Percentiles rank a stretch among this genome's conserved stretches.
phyloP scores from a whole-genome alignment of 345 rosid species.

The Citrus sp. region DNA sequence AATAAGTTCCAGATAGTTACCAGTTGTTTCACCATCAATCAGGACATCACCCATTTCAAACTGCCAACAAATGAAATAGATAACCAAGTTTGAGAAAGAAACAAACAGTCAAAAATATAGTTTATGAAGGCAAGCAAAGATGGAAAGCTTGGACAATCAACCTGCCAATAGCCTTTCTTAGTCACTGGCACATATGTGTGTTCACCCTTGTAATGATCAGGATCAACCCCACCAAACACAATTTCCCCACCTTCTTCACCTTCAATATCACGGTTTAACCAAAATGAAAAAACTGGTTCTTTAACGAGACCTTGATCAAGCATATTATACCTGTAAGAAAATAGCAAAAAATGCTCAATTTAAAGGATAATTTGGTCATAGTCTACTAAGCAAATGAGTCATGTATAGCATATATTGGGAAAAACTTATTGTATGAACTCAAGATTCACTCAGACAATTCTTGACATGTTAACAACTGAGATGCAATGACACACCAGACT shows the following conservation, averaged over 20 bases:
- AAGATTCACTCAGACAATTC: background rate
- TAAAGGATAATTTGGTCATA: background rate
- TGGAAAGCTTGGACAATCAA: constrained; percentile 14
- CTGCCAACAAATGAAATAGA: constrained; percentile 24
- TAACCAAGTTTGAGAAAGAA: constrained; percentile 9
- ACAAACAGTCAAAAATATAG: background rate
- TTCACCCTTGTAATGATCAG: constrained; percentile 72
- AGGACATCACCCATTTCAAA: constrained; percentile 88
- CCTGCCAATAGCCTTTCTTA: constrained; percentile 95
- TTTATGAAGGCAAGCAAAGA: background rate
- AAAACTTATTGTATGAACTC: background rate
- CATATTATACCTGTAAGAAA: constrained; percentile 76
- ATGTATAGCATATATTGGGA: background rate
- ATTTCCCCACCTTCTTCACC: constrained; percentile 86
- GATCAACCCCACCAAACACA: constrained; percentile 84
- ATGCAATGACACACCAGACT: constrained; percentile 56
- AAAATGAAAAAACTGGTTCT: constrained; percentile 84
- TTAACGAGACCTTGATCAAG: constrained; percentile 67
- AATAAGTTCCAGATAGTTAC: constrained; percentile 28
- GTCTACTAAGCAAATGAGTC: background rate
- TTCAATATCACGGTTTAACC: constrained; percentile 76
- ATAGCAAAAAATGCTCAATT: background rate
- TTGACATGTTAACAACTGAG: background rate
- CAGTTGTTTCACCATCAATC: constrained; percentile 74
- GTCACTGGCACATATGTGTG: constrained; percentile 92